Evolutionary conservation across 225 moss, liverwort and hornwort genomes (phyloP), one percentile per base, ranked within the genome.

Genomic region (Sphagnum tenellum): DNA sequence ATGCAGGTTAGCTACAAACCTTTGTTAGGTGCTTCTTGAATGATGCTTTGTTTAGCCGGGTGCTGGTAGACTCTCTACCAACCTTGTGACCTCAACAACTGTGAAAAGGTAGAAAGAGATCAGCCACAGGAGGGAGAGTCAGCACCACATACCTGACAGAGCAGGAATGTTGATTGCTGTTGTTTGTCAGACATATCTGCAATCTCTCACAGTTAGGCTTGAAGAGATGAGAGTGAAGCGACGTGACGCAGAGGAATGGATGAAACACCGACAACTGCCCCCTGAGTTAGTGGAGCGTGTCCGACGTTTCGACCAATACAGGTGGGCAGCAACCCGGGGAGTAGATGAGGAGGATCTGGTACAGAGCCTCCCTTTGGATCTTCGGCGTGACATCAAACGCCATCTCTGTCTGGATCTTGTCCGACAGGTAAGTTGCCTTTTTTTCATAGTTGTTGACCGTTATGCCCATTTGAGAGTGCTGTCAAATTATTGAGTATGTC

Each of bases 161-260:
- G 7, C 9, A 9, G 6, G 52, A 52, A 61, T 61, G 1, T 4
- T 46, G 7, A 45, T 9, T 29, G 61, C 48, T 49, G 46, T 3
- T 49, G 63, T 12, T 49, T 4, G 2, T 14, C 63, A 88, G 79
- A 88, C 85, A 14, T 88, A 88, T 56, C 67, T 89, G 9, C 82
- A 81, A 69, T 89, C 89, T 12, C 69, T 86, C 8, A 82, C 82
- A 5, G 46, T 73, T 47, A 76, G 86, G 60, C 61, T 78, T 63
- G 89, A 89, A 64, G 86, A 89, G 77, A 89, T 86, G 86, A 63
- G 86, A 66, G 83, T 89, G 56, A 86, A 83, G 71, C 83, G 86
- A 48, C 74, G 86, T 54, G 86, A 89, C 56, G 64, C 86, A 11
- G 89, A 89, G 67, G 78, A 68, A 14, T 89, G 89, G 89, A 89